These are phyloP conservation scores for Penicillium sp. DNA, from an alignment of 2,329 filamentous ascomycete species.

Conservation along the genomic window DNA sequence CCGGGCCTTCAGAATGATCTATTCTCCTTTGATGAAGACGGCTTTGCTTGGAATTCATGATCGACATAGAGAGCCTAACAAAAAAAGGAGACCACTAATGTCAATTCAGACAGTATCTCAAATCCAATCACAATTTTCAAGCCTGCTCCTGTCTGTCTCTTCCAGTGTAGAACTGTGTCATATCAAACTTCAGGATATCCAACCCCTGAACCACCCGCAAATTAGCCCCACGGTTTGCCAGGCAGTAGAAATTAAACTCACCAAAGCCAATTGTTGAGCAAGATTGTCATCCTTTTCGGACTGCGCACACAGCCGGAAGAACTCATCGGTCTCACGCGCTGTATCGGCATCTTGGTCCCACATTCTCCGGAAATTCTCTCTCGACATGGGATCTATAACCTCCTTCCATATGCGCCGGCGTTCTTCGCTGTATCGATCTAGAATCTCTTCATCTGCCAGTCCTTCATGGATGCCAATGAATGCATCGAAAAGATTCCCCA, in stretches of 20 bases:
- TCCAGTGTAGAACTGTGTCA: slow-evolving; percentile 33
- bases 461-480: too few species aligned
- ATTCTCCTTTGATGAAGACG: slow-evolving; percentile 21
- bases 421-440: too few species aligned
- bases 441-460: too few species aligned
- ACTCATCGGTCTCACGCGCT: too few species aligned
- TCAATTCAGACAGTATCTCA: too few species aligned
- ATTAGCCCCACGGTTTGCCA: background rate
- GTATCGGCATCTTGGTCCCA: too few species aligned
- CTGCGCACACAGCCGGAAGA: slow-evolving; percentile 36
- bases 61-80: background rate
- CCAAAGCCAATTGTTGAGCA: background rate
- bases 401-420: too few species aligned
- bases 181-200: slow-evolving; percentile 34
- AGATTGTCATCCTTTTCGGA: slow-evolving; percentile 33
- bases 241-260: background rate
- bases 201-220: slow-evolving; percentile 19
- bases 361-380: slow-evolving; percentile 42
- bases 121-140: background rate
- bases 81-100: too few species aligned
- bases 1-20: slow-evolving; percentile 16
- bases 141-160: too few species aligned
- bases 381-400: slow-evolving; percentile 41
- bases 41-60: slow-evolving; percentile 19
- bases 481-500: too few species aligned